Evolutionary conservation across 441 rosid species (phyloP).

Genomic region (Brassica balearica): DNA sequence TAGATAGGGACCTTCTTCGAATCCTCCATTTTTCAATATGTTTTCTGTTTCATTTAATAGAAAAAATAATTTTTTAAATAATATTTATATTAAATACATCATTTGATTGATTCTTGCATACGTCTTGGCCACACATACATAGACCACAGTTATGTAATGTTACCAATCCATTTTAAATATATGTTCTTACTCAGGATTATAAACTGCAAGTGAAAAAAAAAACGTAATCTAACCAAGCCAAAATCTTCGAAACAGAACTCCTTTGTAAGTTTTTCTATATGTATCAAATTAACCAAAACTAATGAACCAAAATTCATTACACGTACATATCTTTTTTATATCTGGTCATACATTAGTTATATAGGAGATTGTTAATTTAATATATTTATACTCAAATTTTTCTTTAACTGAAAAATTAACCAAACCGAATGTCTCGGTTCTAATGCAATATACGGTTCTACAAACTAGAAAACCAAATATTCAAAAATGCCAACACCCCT

Average conservation of each 20-base stretch:
- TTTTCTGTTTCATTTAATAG: slow-evolving; percentile 54
- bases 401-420: neutral
- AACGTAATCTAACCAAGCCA: neutral
- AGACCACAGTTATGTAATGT: neutral
- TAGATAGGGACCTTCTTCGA: slow-evolving; percentile 83
- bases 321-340: neutral
- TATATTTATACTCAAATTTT: neutral
- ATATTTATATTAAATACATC: neutral
- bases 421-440: neutral
- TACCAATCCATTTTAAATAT: neutral
- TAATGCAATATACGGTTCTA: neutral
- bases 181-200: neutral
- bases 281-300: neutral
- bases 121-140: neutral
- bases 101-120: neutral
- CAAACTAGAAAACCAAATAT: neutral
- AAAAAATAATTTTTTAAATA: neutral
- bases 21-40: slow-evolving; percentile 73
- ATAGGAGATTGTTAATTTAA: neutral
- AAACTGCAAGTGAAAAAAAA: neutral
- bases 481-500: neutral
- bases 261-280: neutral
- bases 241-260: neutral
- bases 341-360: neutral
- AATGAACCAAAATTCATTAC: neutral